A percentile compares a stretch with the other conserved stretches of the same genome.
phyloP scores from a whole-genome alignment of 345 rosid species.

The Salix koriyanagi region DNA sequence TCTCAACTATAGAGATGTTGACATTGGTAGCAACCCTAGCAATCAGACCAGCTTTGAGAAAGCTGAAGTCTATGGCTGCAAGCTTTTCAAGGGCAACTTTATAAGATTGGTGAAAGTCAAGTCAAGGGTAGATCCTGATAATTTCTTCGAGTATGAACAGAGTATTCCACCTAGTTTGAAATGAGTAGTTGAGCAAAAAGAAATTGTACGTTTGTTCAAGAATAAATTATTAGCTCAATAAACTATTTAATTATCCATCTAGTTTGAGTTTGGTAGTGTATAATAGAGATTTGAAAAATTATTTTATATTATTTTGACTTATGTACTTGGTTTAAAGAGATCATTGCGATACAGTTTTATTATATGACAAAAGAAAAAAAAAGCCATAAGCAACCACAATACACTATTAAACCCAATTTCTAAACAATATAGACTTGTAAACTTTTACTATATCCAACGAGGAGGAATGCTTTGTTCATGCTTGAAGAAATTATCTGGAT shows the following conservation, averaged over 20 bases:
- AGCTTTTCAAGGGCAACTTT: not conserved
- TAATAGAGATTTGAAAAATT: no score
- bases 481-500: not conserved
- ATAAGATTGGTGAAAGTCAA: not conserved
- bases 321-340: no score
- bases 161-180: not conserved
- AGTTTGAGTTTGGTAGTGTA: no score
- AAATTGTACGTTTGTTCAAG: no score
- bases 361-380: not conserved
- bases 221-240: no score
- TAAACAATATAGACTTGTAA: not conserved
- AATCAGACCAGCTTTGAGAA: not conserved
- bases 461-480: not conserved
- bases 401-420: not conserved
- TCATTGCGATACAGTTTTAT: not conserved
- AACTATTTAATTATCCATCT: no score
- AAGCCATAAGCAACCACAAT: not conserved
- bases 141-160: conserved; percentile 9
- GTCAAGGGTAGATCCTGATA: not conserved
- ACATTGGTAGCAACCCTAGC: not conserved
- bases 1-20: conserved; percentile 1
- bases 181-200: not conserved
- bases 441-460: not conserved
- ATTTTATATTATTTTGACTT: no score
- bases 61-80: not conserved